Evolutionary conservation across 2,329 filamentous ascomycete species (phyloP).

Genomic region (Chaetomium sp.): DNA sequence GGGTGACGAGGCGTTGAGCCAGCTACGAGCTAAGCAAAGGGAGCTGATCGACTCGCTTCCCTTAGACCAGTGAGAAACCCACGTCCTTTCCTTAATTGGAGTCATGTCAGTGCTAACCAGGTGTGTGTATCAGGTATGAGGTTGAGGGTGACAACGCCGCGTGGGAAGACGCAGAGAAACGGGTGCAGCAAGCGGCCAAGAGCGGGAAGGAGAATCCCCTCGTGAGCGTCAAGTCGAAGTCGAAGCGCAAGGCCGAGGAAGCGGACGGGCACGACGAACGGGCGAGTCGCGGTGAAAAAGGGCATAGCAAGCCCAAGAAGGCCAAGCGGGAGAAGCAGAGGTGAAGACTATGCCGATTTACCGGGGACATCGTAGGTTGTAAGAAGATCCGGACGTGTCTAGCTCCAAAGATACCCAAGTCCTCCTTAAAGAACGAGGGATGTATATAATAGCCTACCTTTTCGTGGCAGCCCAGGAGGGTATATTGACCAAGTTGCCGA

Average conservation of each 20-base stretch:
- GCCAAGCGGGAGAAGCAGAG: constrained; percentile 33
- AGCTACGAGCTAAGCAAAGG: constrained; percentile 71
- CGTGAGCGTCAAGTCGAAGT: constrained; percentile 79
- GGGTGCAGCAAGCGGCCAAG: constrained; percentile 54
- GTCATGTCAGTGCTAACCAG: constrained; percentile 7
- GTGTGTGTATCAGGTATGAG: constrained; percentile 46
- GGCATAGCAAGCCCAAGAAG: constrained; percentile 50
- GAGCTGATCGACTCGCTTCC: constrained; percentile 87
- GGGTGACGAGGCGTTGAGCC: constrained; percentile 66
- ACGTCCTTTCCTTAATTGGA: neutral
- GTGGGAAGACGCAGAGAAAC: constrained; percentile 68
- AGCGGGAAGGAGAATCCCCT: constrained; percentile 53
- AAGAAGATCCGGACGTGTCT: neutral
- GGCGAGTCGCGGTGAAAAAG: constrained; percentile 41
- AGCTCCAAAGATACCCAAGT: constrained; percentile 13
- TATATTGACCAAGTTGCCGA: too few species aligned
- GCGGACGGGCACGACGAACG: constrained; percentile 57
- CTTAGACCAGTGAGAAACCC: constrained; percentile 65
- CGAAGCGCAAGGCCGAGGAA: constrained; percentile 67
- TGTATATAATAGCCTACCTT: too few species aligned
- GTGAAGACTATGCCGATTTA: constrained; percentile 3
- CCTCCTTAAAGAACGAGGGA: neutral
- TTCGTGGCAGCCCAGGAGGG: too few species aligned
- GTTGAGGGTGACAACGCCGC: constrained; percentile 55
- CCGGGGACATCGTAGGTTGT: neutral